Conservation (phyloP, 192 early-diverging fungal species). For the Podila epigama region DNA sequence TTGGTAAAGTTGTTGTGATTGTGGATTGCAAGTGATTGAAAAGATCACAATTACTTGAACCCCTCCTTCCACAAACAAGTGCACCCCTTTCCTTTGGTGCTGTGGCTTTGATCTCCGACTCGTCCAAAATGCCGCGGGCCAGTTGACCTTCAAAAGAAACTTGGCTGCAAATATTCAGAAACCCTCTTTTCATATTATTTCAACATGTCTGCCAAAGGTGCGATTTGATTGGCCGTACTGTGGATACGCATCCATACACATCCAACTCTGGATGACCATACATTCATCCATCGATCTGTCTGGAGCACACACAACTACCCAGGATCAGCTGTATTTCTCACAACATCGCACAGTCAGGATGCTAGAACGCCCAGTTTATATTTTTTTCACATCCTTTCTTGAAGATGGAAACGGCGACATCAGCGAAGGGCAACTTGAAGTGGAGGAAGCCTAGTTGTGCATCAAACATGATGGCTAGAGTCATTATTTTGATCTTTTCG, state of each 20-base stretch:
- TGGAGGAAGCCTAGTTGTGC: too few species aligned
- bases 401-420: too few species aligned
- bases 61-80: too few species aligned
- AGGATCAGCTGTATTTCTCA: background rate
- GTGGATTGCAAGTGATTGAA: background rate
- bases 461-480: too few species aligned
- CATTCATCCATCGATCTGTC: constrained; percentile 3
- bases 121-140: background rate
- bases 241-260: background rate
- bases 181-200: constrained; percentile 39
- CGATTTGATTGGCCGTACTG: constrained; percentile 10
- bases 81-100: background rate
- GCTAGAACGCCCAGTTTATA: too few species aligned
- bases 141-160: background rate
- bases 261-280: background rate
- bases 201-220: constrained; percentile 49
- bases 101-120: background rate
- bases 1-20: background rate
- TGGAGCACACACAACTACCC: background rate
- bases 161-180: constrained; percentile 10
- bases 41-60: background rate
- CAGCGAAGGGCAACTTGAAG: too few species aligned
- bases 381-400: too few species aligned
- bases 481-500: too few species aligned
- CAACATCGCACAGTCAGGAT: background rate